Evolutionary conservation across 169 alveolate species (phyloP), one percentile per base, ranked within the genome.

Genomic region (Eimeria necatrix): DNA sequence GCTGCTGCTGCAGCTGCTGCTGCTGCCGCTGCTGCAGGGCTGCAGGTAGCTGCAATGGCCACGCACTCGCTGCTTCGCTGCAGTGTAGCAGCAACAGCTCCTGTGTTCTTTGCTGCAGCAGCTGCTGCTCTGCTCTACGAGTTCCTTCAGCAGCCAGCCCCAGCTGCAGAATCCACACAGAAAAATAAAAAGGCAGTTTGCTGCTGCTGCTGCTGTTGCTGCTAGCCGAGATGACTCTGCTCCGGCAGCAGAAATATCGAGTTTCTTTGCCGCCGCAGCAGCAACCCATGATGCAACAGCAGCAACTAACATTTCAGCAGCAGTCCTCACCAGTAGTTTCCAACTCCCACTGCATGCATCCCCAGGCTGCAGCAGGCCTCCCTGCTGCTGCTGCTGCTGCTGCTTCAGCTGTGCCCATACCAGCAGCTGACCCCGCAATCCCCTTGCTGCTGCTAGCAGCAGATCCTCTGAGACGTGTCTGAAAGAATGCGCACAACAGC

Each of bases 361-460:
- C 32, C 7, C 26, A 0, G 9, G 56, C 24, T 41, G 9, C 85
- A 74, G 59, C 22, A 53, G 60, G 16, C 32, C 9, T 7, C 41
- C 26, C 22, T 12, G 41, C 6, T 16, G 14, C 78, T 68, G 78
- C 78, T 68, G 78, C 48, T 68, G 78, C 85, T 74, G 85, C 81
- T 71, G 78, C 78, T 68, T 32, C 49, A 24, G 78, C 85, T 74
- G 85, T 52, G 18, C 85, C 85, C 59, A 41, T 4, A 74, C 56
- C 26, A 74, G 85, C 85, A 74, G 56, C 85, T 32, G 56, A 60
- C 20, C 52, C 18, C 85, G 56, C 59, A 74, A 32, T 12, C 85
- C 59, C 85, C 41, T 60, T 16, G 85, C 85, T 18, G 85, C 85
- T 74, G 85, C 52, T 41, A 74, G 60, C 49, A 74, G 85, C 85